phyloP scores from a whole-genome alignment of 371 early-diverging fungal genomes.

The Mucor circinelloides region DNA sequence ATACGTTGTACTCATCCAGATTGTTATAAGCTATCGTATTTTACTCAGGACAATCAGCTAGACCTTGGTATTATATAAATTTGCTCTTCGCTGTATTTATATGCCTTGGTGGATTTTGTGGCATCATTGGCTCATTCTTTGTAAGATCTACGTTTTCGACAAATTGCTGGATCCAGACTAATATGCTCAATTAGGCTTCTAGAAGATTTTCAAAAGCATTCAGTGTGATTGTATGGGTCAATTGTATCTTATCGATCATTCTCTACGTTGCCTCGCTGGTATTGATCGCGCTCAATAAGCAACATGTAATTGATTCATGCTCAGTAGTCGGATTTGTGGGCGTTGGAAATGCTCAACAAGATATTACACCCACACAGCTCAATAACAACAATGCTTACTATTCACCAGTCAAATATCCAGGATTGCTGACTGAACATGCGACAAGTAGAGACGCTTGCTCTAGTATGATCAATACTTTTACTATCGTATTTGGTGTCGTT shows the following conservation, averaged over 20 bases:
- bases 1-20: not conserved
- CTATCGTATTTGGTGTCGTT: conserved; percentile 20
- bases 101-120: conserved; percentile 26
- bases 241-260: conserved; percentile 20
- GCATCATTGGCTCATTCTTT: conserved; percentile 25
- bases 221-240: conserved; percentile 29
- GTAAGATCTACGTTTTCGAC: conserved; percentile 1
- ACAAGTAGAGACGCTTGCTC: conserved; percentile 6
- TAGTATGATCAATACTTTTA: conserved; percentile 9
- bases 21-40: conserved; percentile 21
- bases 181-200: conserved; percentile 9
- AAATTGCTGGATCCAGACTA: not conserved
- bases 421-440: conserved; percentile 27
- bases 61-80: conserved; percentile 30
- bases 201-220: conserved; percentile 30
- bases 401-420: conserved; percentile 30
- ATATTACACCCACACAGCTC: conserved; percentile 12
- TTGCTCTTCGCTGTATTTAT: conserved; percentile 25
- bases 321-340: conserved; percentile 27
- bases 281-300: conserved; percentile 17
- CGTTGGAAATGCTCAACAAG: conserved; percentile 20
- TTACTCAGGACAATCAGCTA: conserved; percentile 26
- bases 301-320: conserved; percentile 24
- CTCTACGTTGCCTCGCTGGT: conserved; percentile 19
- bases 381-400: conserved; percentile 13